Evolutionary conservation across 345 rosid species (phyloP).

Genomic region (Carallia pectinifolia): DNA sequence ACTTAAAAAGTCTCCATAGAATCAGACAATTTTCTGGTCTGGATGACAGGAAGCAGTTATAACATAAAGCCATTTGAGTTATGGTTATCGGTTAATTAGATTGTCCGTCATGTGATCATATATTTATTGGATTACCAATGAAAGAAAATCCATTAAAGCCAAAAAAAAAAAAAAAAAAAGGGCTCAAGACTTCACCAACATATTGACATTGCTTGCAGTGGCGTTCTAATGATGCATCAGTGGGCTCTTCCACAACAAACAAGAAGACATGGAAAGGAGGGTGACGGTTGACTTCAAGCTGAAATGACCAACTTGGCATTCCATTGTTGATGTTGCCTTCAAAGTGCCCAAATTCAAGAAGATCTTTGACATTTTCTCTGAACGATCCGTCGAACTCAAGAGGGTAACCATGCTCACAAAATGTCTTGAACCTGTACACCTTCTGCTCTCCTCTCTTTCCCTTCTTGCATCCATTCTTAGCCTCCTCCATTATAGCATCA

Average conservation of each 20-base stretch:
- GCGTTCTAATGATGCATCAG: slow-evolving; percentile 46
- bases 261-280: slow-evolving; percentile 70
- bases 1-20: too few species aligned
- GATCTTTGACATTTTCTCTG: slow-evolving; percentile 51
- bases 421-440: slow-evolving; percentile 66
- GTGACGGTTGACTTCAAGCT: slow-evolving; percentile 73
- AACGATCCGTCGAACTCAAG: slow-evolving; percentile 61
- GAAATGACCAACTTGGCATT: slow-evolving; percentile 77
- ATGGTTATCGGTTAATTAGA: too few species aligned
- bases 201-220: slow-evolving; percentile 80
- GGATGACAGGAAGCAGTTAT: too few species aligned
- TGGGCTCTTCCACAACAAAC: slow-evolving; percentile 69
- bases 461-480: slow-evolving; percentile 37
- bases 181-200: slow-evolving; percentile 60
- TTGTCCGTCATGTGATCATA: too few species aligned
- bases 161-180: not conserved
- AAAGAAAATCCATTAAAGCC: too few species aligned
- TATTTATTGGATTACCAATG: too few species aligned
- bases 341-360: slow-evolving; percentile 62
- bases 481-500: slow-evolving; percentile 21
- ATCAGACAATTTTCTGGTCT: too few species aligned
- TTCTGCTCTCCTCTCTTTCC: slow-evolving; percentile 70
- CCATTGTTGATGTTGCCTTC: slow-evolving; percentile 39
- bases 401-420: slow-evolving; percentile 73
- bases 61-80: too few species aligned